These are phyloP conservation scores for Cryptococcus sp. DNA, from an alignment of 1,284 basidiomycete species.

Conservation along the genomic window DNA sequence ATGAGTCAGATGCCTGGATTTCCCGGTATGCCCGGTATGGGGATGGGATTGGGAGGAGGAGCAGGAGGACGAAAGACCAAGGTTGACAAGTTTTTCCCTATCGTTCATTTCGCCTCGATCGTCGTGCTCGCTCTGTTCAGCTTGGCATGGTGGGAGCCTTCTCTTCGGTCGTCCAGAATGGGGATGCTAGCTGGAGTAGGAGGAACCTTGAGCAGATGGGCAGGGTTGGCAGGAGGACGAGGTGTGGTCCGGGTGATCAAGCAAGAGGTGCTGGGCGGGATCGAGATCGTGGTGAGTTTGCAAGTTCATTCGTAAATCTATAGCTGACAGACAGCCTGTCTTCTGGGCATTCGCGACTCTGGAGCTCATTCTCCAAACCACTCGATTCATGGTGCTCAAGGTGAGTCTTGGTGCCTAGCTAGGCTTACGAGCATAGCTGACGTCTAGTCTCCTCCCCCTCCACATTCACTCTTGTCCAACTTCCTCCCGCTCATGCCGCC, in stretches of 20 bases:
- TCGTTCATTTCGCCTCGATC: conserved; percentile 37
- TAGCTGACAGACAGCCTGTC: conserved; percentile 34
- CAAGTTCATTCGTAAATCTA: background rate
- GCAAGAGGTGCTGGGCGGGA: conserved; percentile 14
- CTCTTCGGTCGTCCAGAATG: conserved; percentile 14
- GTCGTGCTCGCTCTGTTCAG: conserved; percentile 36
- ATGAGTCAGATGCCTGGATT: conserved; percentile 8
- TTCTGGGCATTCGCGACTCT: conserved; percentile 47
- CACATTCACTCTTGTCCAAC: conserved; percentile 40
- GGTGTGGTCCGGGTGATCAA: conserved; percentile 11
- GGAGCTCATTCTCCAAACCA: conserved; percentile 43
- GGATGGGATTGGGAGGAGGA: conserved; percentile 4
- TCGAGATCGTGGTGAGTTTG: conserved; percentile 23
- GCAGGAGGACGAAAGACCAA: conserved; percentile 14
- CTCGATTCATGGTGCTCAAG: conserved; percentile 38
- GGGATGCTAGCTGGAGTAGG: conserved; percentile 6
- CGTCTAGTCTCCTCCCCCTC: conserved; percentile 32
- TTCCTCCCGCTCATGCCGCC: conserved; percentile 46
- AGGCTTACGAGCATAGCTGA: background rate
- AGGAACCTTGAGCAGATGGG: conserved; percentile 21
- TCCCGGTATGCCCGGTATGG: conserved; percentile 1
- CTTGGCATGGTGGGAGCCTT: conserved; percentile 45
- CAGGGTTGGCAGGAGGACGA: conserved; percentile 15
- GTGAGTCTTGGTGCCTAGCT: conserved; percentile 13
- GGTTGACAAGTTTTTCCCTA: conserved; percentile 32